Evolutionary conservation across 257 asterid genomes (phyloP).

Genomic region (Ocimum tenuiflorum): DNA sequence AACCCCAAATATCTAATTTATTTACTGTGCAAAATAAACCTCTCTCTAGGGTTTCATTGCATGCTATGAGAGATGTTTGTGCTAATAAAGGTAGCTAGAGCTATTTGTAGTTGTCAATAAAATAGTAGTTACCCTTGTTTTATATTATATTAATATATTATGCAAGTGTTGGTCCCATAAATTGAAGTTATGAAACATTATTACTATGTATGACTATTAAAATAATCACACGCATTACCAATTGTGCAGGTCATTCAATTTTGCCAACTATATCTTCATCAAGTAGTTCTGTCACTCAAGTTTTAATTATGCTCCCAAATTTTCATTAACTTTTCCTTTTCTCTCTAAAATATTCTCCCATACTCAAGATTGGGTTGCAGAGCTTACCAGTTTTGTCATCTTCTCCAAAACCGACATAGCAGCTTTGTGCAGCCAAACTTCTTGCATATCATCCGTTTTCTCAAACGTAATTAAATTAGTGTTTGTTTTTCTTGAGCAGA

Average conservation of each 20-base stretch:
- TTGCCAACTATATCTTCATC: constrained; percentile 21
- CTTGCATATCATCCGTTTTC: neutral
- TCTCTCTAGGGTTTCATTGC: constrained; percentile 19
- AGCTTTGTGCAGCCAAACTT: neutral
- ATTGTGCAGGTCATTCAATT: constrained; percentile 22
- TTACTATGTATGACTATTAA: constrained; percentile 7
- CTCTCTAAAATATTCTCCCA: constrained; percentile 30
- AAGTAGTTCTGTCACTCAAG: constrained; percentile 13
- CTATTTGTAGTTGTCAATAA: constrained; percentile 31
- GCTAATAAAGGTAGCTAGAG: constrained; percentile 20
- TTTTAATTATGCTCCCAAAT: constrained; percentile 28
- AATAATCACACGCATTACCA: constrained; percentile 15
- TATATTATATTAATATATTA: neutral
- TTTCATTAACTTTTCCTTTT: constrained; percentile 19
- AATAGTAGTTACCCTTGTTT: constrained; percentile 22
- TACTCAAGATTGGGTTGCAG: neutral
- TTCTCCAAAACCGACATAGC: neutral
- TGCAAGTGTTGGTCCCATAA: constrained; percentile 40
- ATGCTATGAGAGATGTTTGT: constrained; percentile 20
- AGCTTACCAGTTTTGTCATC: neutral
- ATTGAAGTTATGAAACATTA: constrained; percentile 25
- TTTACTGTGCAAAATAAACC: too few relatives aligned
- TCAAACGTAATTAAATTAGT: too few relatives aligned
- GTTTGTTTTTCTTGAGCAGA: too few relatives aligned
- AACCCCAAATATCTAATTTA: neutral